Evolutionary conservation across 208 protist species (phyloP), one percentile per base, ranked within the genome.

Genomic region (Leishmania tropica): DNA sequence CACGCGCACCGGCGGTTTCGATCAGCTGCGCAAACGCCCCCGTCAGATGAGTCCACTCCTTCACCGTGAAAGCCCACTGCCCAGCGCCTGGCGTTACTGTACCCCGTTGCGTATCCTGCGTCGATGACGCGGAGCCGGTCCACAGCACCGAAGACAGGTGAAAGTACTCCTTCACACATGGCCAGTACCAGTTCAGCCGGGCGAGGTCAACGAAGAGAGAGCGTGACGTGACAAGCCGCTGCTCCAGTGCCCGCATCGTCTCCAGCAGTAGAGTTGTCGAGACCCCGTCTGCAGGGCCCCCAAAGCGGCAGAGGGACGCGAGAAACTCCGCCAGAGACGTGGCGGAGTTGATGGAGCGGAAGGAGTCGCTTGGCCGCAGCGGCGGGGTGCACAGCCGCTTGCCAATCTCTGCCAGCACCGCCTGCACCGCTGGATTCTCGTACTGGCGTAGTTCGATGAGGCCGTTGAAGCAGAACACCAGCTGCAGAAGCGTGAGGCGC

Each of bases 391-490:
- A 21, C 40, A 83, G n/a, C 7, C 78, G 78, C 19, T 65, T 42
- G 21, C 48, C 28, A 35, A 89, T 54, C 76, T 81, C 79, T 19
- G 48, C 51, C 56, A 94, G 81, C 45, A 88, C 76, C 73, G 74
- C 72, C 71, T 47, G 45, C 75, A 88, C 73, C 15, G 85, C 82
- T 58, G 83, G 37, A 68, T 87, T 92, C 42, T 75, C 79, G 78
- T 89, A 92, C 83, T 96, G 92, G 4, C 89, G 83, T 42, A 96
- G 81, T 31, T 89, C 84, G 3, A 92, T 79, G 37, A 96, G 79
- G 17, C 88, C 90, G 56, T 87, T 81, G 72, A 96, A 90, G n/a
- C 67, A 51, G 70, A 89, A 92, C 15, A 91, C 74, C n/a, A 87
- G 79, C 72, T 89, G 85, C 60, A 94, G 51, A 13, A 87, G 53